Evolutionary conservation across 2,329 filamentous ascomycete genomes (phyloP).

Genomic region (Knufia fluminis): DNA sequence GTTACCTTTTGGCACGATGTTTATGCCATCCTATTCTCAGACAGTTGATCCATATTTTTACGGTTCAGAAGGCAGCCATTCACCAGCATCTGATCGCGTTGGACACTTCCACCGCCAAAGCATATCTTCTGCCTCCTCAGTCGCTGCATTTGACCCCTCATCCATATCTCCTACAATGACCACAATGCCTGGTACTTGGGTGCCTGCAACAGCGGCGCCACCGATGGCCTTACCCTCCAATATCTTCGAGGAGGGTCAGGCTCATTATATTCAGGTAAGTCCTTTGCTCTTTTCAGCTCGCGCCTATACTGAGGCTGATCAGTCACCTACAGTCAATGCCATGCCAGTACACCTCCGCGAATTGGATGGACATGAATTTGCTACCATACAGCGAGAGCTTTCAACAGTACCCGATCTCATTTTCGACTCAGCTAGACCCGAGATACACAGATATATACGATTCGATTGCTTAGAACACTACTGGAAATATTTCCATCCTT

Average conservation of each 20-base stretch:
- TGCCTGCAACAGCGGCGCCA: conserved; percentile 18
- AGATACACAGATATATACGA: conserved; percentile 30
- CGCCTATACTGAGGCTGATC: conserved; percentile 24
- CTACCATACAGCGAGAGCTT: conserved; percentile 31
- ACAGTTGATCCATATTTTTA: conserved; percentile 22
- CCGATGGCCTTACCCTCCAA: conserved; percentile 20
- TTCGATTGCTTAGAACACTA: conserved; percentile 30
- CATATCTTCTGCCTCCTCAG: conserved; percentile 24
- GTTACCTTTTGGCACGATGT: conserved; percentile 15
- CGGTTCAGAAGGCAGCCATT: conserved; percentile 23
- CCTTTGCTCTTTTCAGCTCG: conserved; percentile 15
- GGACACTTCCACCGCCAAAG: conserved; percentile 19
- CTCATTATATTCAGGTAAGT: conserved; percentile 21
- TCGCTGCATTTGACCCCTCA: conserved; percentile 18
- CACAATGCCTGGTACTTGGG: conserved; percentile 18
- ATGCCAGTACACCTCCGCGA: conserved; percentile 32
- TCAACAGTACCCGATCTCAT: conserved; percentile 28
- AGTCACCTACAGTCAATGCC: conserved; percentile 27
- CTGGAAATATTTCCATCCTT: conserved; percentile 29
- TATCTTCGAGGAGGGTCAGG: conserved; percentile 20
- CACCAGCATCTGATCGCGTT: conserved; percentile 22
- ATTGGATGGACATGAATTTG: conserved; percentile 32
- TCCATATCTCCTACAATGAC: conserved; percentile 19
- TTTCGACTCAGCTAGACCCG: conserved; percentile 28
- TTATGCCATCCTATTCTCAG: conserved; percentile 14